A percentile compares a stretch with the other conserved stretches of the same genome.
Evolutionary conservation across 768 basidiomycete species (phyloP).

Genomic region (Hemileccinum impolitum): DNA sequence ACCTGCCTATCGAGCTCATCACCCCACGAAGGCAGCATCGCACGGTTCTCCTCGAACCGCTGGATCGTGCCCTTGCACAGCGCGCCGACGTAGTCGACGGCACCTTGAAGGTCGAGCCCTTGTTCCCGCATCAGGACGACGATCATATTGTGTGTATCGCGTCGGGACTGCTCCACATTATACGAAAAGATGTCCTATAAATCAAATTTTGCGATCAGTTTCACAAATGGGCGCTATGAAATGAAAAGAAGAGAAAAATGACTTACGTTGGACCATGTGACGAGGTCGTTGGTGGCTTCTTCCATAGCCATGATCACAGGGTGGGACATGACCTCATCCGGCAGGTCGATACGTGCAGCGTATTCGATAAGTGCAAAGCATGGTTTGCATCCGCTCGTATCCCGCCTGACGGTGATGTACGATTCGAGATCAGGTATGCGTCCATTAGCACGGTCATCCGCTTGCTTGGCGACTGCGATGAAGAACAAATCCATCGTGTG

Average conservation of each 20-base stretch:
- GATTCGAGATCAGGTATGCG: conserved; percentile 45
- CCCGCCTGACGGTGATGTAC: conserved; percentile 51
- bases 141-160: conserved; percentile 71
- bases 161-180: conserved; percentile 68
- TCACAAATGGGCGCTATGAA: neutral
- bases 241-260: neutral
- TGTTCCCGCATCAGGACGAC: conserved; percentile 64
- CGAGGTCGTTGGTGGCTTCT: conserved; percentile 48
- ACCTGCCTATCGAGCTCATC: conserved; percentile 58
- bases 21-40: conserved; percentile 59
- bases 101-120: conserved; percentile 54
- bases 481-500: conserved; percentile 41
- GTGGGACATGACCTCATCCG: conserved; percentile 52
- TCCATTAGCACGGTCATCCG: conserved; percentile 38
- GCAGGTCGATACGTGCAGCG: conserved; percentile 47
- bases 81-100: conserved; percentile 61
- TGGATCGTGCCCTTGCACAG: conserved; percentile 56
- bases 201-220: conserved; percentile 2
- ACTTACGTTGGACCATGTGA: conserved; percentile 46
- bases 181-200: conserved; percentile 71
- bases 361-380: conserved; percentile 56
- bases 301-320: conserved; percentile 44
- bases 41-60: conserved; percentile 46
- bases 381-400: conserved; percentile 52
- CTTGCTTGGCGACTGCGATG: conserved; percentile 40